These are phyloP conservation scores for Meyerozyma smithsonii DNA, from an alignment of 1,139 yeast species.

Conservation along the genomic window DNA sequence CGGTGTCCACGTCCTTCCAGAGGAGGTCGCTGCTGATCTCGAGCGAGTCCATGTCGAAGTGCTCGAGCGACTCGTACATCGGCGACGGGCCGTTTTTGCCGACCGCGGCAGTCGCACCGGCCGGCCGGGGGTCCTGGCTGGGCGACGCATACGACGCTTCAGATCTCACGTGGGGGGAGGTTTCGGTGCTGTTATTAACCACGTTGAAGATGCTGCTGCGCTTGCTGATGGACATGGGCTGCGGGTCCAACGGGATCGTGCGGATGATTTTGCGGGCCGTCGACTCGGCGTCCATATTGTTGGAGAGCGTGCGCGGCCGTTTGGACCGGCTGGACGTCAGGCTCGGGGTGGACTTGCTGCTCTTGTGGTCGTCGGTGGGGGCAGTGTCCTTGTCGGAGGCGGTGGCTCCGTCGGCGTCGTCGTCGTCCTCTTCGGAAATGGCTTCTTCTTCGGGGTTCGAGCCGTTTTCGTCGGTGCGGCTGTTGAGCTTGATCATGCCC, in stretches of 20 bases:
- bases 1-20: slow-evolving; percentile 87
- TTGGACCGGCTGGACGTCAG: slow-evolving; percentile 25
- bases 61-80: slow-evolving; percentile 26
- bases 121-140: neutral
- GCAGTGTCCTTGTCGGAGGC: slow-evolving; percentile 22
- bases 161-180: slow-evolving; percentile 20
- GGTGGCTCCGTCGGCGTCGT: slow-evolving; percentile 8
- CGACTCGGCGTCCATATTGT: slow-evolving; percentile 56
- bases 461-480: slow-evolving; percentile 17
- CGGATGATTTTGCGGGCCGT: slow-evolving; percentile 69
- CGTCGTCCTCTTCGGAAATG: slow-evolving; percentile 8
- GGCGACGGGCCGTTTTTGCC: slow-evolving; percentile 25
- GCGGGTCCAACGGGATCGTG: slow-evolving; percentile 79
- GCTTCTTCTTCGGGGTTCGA: slow-evolving; percentile 12
- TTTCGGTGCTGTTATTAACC: slow-evolving; percentile 28
- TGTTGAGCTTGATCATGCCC: slow-evolving; percentile 69
- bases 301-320: slow-evolving; percentile 47
- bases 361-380: slow-evolving; percentile 14
- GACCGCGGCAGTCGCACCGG: slow-evolving; percentile 5
- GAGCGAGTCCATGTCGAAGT: slow-evolving; percentile 29
- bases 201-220: slow-evolving; percentile 39
- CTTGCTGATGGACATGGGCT: slow-evolving; percentile 52
- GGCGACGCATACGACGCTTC: slow-evolving; percentile 6
- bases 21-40: slow-evolving; percentile 56
- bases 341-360: slow-evolving; percentile 39